These are phyloP conservation scores for Symbiodinium pilosum DNA, from an alignment of 73 alveolate genomes.

Conservation along the genomic window DNA sequence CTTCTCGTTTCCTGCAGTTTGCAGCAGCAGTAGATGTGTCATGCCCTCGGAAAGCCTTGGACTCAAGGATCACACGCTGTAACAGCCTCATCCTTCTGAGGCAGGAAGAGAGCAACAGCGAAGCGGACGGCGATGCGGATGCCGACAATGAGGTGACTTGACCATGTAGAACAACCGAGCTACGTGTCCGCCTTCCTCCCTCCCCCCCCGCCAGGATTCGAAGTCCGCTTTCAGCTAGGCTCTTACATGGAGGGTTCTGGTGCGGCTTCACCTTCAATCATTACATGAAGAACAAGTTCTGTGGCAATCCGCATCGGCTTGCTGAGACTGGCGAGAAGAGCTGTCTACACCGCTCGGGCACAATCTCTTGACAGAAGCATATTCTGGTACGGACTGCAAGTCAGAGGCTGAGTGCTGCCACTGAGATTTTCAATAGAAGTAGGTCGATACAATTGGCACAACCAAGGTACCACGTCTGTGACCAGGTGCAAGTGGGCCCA, in stretches of 20 bases:
- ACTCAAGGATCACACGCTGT: background rate
- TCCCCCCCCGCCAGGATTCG: slow-evolving; percentile 11
- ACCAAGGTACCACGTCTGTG: slow-evolving; percentile 4
- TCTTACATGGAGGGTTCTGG: too few species aligned
- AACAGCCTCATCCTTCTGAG: background rate
- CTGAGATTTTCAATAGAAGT: background rate
- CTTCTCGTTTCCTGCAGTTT: background rate
- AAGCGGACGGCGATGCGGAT: background rate
- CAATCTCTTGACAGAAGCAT: background rate
- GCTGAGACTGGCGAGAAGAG: slow-evolving; percentile 1
- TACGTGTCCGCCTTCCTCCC: too few species aligned
- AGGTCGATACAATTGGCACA: background rate
- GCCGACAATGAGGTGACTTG: too few species aligned
- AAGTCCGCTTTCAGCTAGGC: background rate
- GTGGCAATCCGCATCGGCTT: too few species aligned
- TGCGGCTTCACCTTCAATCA: too few species aligned
- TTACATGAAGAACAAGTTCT: too few species aligned
- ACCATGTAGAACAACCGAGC: too few species aligned
- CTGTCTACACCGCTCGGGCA: slow-evolving; percentile 3
- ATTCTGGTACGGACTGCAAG: slow-evolving; percentile 9
- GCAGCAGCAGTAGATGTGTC: slow-evolving; percentile 3
- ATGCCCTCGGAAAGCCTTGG: background rate
- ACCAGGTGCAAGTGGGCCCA: background rate
- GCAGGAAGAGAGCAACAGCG: background rate
- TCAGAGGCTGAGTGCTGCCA: background rate